Conservation (phyloP, 225 moss, liverwort and hornwort species). For the Thuidium tamariscinum region DNA sequence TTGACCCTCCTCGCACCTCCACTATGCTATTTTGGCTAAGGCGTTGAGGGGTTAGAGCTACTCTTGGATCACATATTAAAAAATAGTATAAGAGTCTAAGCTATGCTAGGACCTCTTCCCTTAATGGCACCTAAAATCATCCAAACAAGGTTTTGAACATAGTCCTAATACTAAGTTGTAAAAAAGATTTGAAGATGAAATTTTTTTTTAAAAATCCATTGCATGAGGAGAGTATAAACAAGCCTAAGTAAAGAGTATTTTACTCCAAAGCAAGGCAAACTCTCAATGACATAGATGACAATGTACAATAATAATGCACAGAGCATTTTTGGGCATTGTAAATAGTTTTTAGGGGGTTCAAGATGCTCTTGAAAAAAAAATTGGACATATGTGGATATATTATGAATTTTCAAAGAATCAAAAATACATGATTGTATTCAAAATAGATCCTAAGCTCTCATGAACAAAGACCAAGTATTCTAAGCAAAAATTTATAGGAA, state of each 20-base stretch:
- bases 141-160: accelerated
- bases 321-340: neutral
- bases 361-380: neutral
- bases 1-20: too few relatives aligned
- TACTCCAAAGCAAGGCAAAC: accelerated
- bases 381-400: too few relatives aligned
- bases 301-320: neutral
- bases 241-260: neutral
- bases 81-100: neutral
- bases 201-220: neutral
- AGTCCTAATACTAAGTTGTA: too few relatives aligned
- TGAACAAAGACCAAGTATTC: neutral
- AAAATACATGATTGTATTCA: neutral
- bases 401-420: neutral
- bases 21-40: too few relatives aligned
- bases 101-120: neutral
- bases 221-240: neutral
- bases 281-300: neutral
- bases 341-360: neutral
- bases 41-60: too few relatives aligned
- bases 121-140: neutral
- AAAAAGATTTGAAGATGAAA: neutral
- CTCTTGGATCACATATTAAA: too few relatives aligned
- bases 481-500: neutral
- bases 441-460: neutral